A percentile compares a stretch with the other conserved stretches of the same genome.
These are phyloP conservation scores for Neurospora sp. DNA, from an alignment of 495 filamentous ascomycete genomes.

Conservation along the genomic window DNA sequence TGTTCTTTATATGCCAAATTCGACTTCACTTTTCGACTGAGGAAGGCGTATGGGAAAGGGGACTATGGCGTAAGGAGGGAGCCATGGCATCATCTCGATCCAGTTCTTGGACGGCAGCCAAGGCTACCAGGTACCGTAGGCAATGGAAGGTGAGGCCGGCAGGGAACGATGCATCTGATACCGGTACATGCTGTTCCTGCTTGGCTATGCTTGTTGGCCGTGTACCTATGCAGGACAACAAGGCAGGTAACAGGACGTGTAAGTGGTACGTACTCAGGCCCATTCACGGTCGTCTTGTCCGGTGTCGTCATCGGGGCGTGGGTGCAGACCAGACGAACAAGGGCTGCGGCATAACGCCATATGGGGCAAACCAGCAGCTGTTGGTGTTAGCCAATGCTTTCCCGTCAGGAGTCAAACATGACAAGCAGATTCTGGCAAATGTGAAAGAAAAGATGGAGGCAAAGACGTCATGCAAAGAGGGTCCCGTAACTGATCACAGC, in stretches of 20 bases:
- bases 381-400: not conserved
- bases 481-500: not conserved
- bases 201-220: not conserved
- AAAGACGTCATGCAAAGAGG: not conserved
- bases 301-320: not conserved
- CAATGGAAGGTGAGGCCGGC: not conserved
- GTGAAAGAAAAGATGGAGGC: not conserved
- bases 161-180: not conserved
- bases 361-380: not conserved
- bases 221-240: not conserved
- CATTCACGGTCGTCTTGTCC: not conserved
- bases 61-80: not conserved
- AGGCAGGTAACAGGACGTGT: not conserved
- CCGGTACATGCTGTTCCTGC: not conserved
- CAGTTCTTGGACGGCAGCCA: not conserved
- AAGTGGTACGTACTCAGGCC: not conserved
- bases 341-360: not conserved
- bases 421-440: not conserved
- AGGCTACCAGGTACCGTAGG: not conserved
- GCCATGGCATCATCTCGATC: not conserved
- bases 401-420: not conserved
- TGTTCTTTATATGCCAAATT: not conserved
- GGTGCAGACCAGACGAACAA: not conserved
- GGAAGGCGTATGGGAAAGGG: not conserved
- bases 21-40: not conserved